Evolutionary conservation across 805 yeast species (phyloP).

Genomic region (Candida broadrunensis): DNA sequence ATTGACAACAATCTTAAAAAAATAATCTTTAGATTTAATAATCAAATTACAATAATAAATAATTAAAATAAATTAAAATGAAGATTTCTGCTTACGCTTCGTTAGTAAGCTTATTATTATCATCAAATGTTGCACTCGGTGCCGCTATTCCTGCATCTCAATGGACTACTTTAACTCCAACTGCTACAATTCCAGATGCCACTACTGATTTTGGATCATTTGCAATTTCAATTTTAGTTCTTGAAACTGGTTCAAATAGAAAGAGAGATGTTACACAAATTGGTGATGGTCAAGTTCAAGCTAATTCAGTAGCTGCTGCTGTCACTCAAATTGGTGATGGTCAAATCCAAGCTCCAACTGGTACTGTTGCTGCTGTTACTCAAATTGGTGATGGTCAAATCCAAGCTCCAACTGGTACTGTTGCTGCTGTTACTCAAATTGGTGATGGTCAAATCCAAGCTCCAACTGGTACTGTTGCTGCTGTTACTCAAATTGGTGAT

Average conservation of each 20-base stretch:
- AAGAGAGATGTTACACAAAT: constrained; percentile 26
- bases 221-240: constrained; percentile 23
- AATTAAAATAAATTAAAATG: background rate
- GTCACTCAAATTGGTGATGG: constrained; percentile 43
- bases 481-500: constrained; percentile 36
- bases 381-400: constrained; percentile 48
- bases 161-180: constrained; percentile 31
- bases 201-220: constrained; percentile 26
- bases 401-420: constrained; percentile 28
- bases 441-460: constrained; percentile 48
- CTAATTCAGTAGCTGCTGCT: constrained; percentile 18
- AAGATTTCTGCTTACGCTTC: background rate
- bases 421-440: constrained; percentile 34
- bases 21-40: no score
- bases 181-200: constrained; percentile 23
- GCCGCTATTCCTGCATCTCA: constrained; percentile 22
- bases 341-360: constrained; percentile 1
- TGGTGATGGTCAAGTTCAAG: constrained; percentile 47
- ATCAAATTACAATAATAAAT: background rate
- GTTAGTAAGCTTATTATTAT: background rate
- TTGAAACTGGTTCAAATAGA: constrained; percentile 12
- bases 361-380: constrained; percentile 13
- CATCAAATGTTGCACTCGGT: constrained; percentile 3
- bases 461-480: constrained; percentile 17
- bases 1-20: background rate